A percentile compares a stretch with the other conserved stretches of the same genome.
Conservation (phyloP, 352 stramenopile genomes). For the Phytophthora palmivora region DNA sequence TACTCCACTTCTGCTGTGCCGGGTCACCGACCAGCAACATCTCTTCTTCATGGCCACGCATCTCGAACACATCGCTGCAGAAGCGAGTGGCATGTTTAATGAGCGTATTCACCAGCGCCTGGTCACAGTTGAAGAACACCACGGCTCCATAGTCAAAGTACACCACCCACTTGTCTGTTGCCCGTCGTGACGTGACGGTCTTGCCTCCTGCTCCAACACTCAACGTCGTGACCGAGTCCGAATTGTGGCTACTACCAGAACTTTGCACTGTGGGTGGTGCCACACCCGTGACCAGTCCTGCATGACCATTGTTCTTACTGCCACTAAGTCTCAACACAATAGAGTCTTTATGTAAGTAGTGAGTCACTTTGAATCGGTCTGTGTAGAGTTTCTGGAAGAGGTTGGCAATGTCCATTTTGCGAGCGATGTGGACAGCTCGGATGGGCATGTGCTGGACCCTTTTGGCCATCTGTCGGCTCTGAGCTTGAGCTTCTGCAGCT, state of each 20-base stretch:
- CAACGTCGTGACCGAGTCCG: constrained; percentile 48
- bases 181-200: constrained; percentile 71
- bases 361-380: constrained; percentile 81
- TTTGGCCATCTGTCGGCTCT: constrained; percentile 52
- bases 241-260: constrained; percentile 19
- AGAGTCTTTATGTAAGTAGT: constrained; percentile 86
- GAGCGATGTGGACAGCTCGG: constrained; percentile 80
- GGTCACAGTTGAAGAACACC: constrained; percentile 94
- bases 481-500: constrained; percentile 59
- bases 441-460: constrained; percentile 84
- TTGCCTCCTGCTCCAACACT: constrained; percentile 51
- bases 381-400: constrained; percentile 91
- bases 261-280: constrained; percentile 24
- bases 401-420: constrained; percentile 87
- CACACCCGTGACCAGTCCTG: constrained; percentile 47
- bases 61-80: constrained; percentile 79
- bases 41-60: constrained; percentile 82
- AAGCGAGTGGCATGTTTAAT: constrained; percentile 83
- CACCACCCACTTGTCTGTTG: constrained; percentile 92
- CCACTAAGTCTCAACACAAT: constrained; percentile 73
- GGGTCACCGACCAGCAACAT: constrained; percentile 78
- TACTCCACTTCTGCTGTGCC: constrained; percentile 76
- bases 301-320: constrained; percentile 40
- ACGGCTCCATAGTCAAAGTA: constrained; percentile 94
- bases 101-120: constrained; percentile 72